Percentiles rank a stretch among this genome's conserved stretches.
These are phyloP conservation scores for Diaporthe nobilis DNA, from an alignment of 2,329 filamentous ascomycete genomes.

Conservation along the genomic window DNA sequence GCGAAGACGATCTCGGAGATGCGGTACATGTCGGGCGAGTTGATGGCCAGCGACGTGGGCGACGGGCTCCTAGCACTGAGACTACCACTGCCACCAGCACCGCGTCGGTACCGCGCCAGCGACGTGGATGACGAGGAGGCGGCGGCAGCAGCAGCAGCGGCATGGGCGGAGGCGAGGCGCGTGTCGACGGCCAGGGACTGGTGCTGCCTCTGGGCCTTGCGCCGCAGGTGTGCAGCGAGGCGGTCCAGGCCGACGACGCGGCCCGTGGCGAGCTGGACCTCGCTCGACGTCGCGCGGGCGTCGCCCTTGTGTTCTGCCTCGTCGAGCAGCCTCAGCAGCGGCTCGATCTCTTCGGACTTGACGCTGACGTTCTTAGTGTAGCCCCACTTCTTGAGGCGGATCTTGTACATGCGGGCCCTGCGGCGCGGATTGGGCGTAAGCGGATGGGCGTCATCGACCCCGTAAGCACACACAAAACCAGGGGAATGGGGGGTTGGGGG, in stretches of 20 bases:
- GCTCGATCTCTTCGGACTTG: constrained; percentile 40
- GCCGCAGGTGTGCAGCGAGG: constrained; percentile 40
- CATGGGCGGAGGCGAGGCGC: not conserved
- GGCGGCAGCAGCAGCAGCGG: not conserved
- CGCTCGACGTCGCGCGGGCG: constrained; percentile 34
- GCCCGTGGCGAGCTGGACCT: constrained; percentile 40
- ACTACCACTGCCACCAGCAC: not conserved
- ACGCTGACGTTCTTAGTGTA: constrained; percentile 43
- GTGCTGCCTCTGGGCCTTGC: constrained; percentile 37
- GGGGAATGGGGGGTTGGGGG: not conserved
- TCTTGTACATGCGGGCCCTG: constrained; percentile 42
- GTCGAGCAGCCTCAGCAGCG: constrained; percentile 38
- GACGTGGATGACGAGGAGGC: not conserved
- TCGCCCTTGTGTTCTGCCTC: constrained; percentile 40
- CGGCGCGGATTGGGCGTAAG: constrained; percentile 16
- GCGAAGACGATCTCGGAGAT: constrained; percentile 39
- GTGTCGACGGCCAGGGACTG: constrained; percentile 25
- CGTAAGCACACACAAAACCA: not conserved
- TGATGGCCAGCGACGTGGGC: constrained; percentile 25
- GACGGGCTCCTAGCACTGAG: constrained; percentile 23
- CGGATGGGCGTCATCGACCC: constrained; percentile 25
- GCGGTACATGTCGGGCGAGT: constrained; percentile 35
- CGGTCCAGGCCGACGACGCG: constrained; percentile 40
- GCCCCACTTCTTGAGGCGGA: constrained; percentile 43
- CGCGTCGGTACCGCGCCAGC: constrained; percentile 10